Conservation (phyloP, 352 stramenopile species). For the Phytophthora idaei region DNA sequence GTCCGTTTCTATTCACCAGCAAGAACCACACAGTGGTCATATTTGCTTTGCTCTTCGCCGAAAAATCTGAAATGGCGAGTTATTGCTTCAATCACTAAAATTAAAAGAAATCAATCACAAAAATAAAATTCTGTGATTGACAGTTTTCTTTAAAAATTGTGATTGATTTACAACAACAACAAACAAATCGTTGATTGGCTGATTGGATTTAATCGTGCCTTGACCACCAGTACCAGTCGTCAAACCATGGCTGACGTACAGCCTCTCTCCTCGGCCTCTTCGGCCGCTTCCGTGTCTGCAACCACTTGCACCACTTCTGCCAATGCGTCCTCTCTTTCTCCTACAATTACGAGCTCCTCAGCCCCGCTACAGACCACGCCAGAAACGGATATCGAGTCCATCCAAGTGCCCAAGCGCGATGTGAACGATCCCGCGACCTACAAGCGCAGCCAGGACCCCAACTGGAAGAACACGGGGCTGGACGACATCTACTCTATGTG, state of each 20-base stretch:
- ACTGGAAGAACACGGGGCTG: slow-evolving; percentile 86
- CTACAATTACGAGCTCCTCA: slow-evolving; percentile 5
- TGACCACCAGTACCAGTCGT: slow-evolving; percentile 18
- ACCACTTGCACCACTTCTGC: slow-evolving; percentile 1
- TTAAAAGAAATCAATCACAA: too few species aligned
- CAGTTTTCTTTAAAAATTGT: too few species aligned
- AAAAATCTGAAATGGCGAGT: too few species aligned
- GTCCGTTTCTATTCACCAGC: too few species aligned
- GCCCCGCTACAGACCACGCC: not conserved
- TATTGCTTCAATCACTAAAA: too few species aligned
- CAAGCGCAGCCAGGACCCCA: slow-evolving; percentile 78
- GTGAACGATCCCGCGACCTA: slow-evolving; percentile 87
- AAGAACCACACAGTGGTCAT: too few species aligned
- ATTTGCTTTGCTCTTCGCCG: too few species aligned
- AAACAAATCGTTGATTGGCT: slow-evolving; percentile 1
- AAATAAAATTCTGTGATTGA: too few species aligned
- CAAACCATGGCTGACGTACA: slow-evolving; percentile 31
- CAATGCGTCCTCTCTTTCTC: not conserved
- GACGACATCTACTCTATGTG: slow-evolving; percentile 89
- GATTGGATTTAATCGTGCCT: slow-evolving; percentile 5
- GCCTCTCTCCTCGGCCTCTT: not conserved
- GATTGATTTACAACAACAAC: too few species aligned
- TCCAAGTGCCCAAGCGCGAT: slow-evolving; percentile 31
- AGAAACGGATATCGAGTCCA: slow-evolving; percentile 40
- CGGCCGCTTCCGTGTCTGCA: slow-evolving; percentile 4